These are phyloP conservation scores for Fusarium miscanthi DNA, from an alignment of 2,329 filamentous ascomycete species.

Conservation along the genomic window DNA sequence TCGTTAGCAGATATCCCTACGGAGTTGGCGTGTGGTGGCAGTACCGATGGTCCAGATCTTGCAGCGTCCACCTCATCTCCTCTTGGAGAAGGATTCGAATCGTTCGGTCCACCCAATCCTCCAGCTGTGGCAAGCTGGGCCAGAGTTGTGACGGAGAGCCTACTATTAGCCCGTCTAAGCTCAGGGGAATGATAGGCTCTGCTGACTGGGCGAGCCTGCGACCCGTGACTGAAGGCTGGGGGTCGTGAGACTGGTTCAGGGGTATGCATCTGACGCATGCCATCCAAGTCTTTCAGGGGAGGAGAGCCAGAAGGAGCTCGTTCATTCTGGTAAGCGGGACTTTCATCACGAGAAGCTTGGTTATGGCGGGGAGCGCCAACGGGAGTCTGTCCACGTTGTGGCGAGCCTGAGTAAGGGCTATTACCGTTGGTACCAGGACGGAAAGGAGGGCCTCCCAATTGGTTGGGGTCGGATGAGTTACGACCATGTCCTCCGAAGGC, in stretches of 20 bases:
- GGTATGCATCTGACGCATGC: slow-evolving; percentile 67
- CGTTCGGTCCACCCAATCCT: slow-evolving; percentile 59
- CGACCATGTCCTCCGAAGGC: slow-evolving; percentile 55
- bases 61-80: slow-evolving; percentile 50
- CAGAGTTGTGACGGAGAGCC: slow-evolving; percentile 84
- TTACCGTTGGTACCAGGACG: slow-evolving; percentile 41
- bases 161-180: slow-evolving; percentile 82
- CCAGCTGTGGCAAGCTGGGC: slow-evolving; percentile 81
- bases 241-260: slow-evolving; percentile 82
- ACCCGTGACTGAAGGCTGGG: slow-evolving; percentile 81
- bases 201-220: slow-evolving; percentile 75
- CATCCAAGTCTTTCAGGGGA: slow-evolving; percentile 63
- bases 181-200: slow-evolving; percentile 80
- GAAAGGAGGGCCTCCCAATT: slow-evolving; percentile 41
- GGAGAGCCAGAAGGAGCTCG: slow-evolving; percentile 49
- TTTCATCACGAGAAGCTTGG: slow-evolving; percentile 61
- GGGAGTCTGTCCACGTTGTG: slow-evolving; percentile 51
- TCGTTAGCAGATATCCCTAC: slow-evolving; percentile 66
- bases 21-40: slow-evolving; percentile 61
- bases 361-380: slow-evolving; percentile 56
- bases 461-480: slow-evolving; percentile 61
- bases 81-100: slow-evolving; percentile 46
- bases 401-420: slow-evolving; percentile 47
- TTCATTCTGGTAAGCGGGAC: slow-evolving; percentile 69
- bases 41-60: slow-evolving; percentile 60